These are phyloP conservation scores for Fonsecaea pugnacius DNA, from an alignment of 2,329 filamentous ascomycete genomes.

Conservation along the genomic window DNA sequence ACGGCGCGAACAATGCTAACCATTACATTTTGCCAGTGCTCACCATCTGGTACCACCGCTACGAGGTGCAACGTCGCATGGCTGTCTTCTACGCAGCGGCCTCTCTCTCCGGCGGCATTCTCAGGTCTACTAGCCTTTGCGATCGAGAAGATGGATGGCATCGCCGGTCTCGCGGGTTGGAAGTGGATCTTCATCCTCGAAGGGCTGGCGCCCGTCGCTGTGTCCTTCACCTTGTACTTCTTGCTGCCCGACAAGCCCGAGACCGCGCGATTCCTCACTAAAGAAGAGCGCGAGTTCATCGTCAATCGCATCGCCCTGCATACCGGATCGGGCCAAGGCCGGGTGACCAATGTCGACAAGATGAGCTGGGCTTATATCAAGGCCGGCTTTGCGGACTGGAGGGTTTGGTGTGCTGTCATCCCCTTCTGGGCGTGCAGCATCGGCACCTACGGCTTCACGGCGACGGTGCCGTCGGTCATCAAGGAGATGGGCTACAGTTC, in stretches of 20 bases:
- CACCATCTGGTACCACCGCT: constrained; percentile 22
- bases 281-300: constrained; percentile 68
- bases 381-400: constrained; percentile 68
- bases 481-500: constrained; percentile 47
- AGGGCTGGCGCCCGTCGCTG: constrained; percentile 54
- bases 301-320: constrained; percentile 68
- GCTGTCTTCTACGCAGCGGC: constrained; percentile 41
- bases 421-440: constrained; percentile 37
- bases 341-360: constrained; percentile 62
- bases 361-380: constrained; percentile 71
- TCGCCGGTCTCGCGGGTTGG: constrained; percentile 51
- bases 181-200: constrained; percentile 63
- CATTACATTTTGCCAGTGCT: no score
- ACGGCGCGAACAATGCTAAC: no score
- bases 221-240: constrained; percentile 57
- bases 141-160: constrained; percentile 53
- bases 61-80: constrained; percentile 40
- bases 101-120: constrained; percentile 50
- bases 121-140: constrained; percentile 56
- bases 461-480: constrained; percentile 45
- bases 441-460: constrained; percentile 35
- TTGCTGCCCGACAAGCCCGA: constrained; percentile 77
- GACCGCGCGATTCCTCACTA: constrained; percentile 70
- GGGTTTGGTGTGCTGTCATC: constrained; percentile 59
- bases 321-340: constrained; percentile 59